Conservation (phyloP, 1,284 basidiomycete genomes). For the Neonothopanus nambi region DNA sequence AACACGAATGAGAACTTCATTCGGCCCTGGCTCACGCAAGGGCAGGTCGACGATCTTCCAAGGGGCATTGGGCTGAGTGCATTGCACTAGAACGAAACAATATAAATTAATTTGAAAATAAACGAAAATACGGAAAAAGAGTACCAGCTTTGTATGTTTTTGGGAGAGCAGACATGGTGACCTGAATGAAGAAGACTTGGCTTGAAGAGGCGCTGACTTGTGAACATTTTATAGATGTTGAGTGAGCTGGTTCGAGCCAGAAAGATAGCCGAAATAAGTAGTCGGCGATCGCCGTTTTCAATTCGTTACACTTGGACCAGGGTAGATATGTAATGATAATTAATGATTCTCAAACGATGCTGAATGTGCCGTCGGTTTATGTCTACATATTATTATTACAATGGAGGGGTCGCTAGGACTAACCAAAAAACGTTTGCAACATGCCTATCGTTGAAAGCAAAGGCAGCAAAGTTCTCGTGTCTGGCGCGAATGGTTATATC, state of each 20-base stretch:
- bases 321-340: no score
- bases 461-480: conserved; percentile 36
- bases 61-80: conserved; percentile 11
- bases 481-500: conserved; percentile 41
- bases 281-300: no score
- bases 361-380: no score
- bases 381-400: no score
- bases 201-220: no score
- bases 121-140: not conserved
- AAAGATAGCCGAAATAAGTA: no score
- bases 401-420: no score
- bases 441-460: conserved; percentile 28
- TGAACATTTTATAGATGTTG: no score
- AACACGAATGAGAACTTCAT: conserved; percentile 25
- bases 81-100: conserved; percentile 1
- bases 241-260: no score
- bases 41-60: conserved; percentile 20
- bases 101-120: not conserved
- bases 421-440: not conserved
- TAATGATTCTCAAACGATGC: no score
- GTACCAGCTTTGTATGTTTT: conserved; percentile 14
- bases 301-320: no score
- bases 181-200: not conserved
- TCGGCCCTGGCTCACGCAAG: conserved; percentile 15
- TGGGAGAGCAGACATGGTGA: not conserved